Conservation (phyloP, 2,329 filamentous ascomycete species). For the Zymoseptoria brevis region DNA sequence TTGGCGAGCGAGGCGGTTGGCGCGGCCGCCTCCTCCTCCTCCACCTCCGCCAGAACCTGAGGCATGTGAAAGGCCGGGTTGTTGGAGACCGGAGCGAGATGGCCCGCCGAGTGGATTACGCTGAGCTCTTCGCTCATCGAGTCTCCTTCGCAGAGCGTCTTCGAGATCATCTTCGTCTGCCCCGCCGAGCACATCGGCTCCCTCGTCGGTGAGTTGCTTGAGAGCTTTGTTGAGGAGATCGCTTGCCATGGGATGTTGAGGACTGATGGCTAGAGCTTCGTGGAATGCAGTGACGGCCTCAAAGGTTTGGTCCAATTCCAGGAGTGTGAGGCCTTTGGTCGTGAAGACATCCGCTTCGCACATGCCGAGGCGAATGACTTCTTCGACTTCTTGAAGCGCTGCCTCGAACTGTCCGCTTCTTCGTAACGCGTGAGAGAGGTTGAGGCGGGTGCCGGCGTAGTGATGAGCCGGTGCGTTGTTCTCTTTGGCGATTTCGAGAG, state of each 20-base stretch:
- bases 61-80: not conserved
- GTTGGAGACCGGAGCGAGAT: not conserved
- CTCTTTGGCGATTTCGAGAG: constrained; percentile 68
- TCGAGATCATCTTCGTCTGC: constrained; percentile 32
- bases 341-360: constrained; percentile 72
- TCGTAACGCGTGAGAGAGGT: constrained; percentile 81
- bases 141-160: constrained; percentile 11
- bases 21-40: too few species aligned
- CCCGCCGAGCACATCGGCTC: constrained; percentile 38
- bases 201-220: constrained; percentile 49
- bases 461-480: constrained; percentile 67
- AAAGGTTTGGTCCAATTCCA: constrained; percentile 66
- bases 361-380: constrained; percentile 69
- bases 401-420: constrained; percentile 61
- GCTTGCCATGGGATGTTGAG: constrained; percentile 73
- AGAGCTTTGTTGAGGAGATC: constrained; percentile 68
- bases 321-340: constrained; percentile 73
- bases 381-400: constrained; percentile 74
- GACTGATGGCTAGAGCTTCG: constrained; percentile 69
- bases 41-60: not conserved
- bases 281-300: constrained; percentile 78
- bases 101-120: not conserved
- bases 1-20: not conserved
- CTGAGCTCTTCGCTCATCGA: constrained; percentile 1
- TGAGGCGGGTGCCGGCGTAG: constrained; percentile 76